Base-by-base conservation (phyloP, 2,329 filamentous ascomycete species). In the Arthrobotrys sinensis region DNA sequence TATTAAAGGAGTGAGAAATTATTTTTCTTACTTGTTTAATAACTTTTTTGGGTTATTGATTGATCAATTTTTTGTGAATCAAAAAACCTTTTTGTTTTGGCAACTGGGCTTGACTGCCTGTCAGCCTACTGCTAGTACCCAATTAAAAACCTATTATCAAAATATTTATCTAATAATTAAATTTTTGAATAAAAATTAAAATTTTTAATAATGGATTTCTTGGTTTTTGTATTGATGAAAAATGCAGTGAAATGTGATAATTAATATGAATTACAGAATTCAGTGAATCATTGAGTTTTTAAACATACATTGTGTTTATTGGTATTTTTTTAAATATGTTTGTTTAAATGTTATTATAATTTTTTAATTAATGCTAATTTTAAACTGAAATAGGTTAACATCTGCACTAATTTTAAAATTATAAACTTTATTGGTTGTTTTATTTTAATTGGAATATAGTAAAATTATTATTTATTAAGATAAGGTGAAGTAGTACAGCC, bases 211-310 rank as follows among this genome's bases (percentile, higher is more conserved):
- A 84, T 81, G 83, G 82, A 85, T 85, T 81, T 85, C 82, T 85
- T 85, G 82, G 83, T 84, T 85, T 82, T 84, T 82, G 83, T 83
- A 85, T 85, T 83, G 83, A 85, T 86, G 83, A 85, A 85, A 83
- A 86, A 86, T 83, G 82, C 82, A 85, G 83, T 82, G 82, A 85
- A 85, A 85, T 85, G 82, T 83, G 83, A 86, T 85, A 85, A 84
- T 82, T 85, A 86, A 84, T 86, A 82, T 82, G 80, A 80, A 80
- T 80, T 80, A 78, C 72, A 80, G 72, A 80, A 80, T 80, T 83
- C 75, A 82, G 83, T 84, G 82, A 85, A 84, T 84, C 82, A 84
- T 84, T 82, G 82, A 84, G 83, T 85, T 83, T 85, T 85, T 84
- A 82, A 85, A 84, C 83, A 83, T 82, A 85, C 82, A 85, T 85